These are phyloP conservation scores for Xerocomus minutiporus DNA, from an alignment of 1,284 basidiomycete species.

Conservation along the genomic window DNA sequence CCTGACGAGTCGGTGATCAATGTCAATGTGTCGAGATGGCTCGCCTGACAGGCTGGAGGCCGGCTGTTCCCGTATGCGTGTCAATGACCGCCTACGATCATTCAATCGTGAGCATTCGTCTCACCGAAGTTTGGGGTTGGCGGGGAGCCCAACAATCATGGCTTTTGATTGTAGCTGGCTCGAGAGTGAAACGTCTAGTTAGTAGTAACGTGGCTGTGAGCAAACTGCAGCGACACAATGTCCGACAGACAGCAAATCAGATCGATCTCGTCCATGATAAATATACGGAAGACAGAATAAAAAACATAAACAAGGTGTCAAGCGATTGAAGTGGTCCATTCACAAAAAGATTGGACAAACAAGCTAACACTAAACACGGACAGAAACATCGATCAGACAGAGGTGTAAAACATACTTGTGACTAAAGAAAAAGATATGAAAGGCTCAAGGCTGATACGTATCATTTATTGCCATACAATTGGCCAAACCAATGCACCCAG, in stretches of 20 bases:
- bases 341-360: constrained; percentile 1
- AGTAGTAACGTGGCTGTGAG: not conserved
- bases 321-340: constrained; percentile 22
- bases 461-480: not conserved
- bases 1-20: no score
- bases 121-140: no score
- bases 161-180: not conserved
- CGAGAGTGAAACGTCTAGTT: not conserved
- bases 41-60: no score
- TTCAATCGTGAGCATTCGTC: no score
- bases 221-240: not conserved
- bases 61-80: no score
- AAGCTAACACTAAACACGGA: constrained; percentile 1
- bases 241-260: not conserved
- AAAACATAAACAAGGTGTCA: constrained; percentile 12
- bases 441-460: not conserved
- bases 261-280: not conserved
- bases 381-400: constrained; percentile 6
- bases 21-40: no score
- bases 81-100: no score
- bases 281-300: constrained; percentile 8
- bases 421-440: constrained; percentile 1
- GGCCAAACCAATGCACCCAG: not conserved
- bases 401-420: constrained; percentile 7
- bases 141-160: not conserved